These are phyloP conservation scores for Pichia cabralensis DNA, from an alignment of 805 yeast genomes.

Conservation along the genomic window DNA sequence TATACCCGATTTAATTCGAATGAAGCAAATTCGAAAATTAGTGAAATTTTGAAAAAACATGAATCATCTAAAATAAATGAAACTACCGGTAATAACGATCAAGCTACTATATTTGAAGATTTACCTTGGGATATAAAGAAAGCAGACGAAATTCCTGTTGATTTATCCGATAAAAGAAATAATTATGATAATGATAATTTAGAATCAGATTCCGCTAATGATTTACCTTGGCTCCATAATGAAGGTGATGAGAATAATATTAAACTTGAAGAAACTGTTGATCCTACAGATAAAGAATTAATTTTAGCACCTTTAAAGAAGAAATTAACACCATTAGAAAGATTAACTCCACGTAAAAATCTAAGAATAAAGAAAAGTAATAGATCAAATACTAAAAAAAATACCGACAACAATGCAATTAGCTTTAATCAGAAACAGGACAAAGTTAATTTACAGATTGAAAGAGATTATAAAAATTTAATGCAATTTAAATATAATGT, in stretches of 20 bases:
- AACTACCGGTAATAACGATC: no score
- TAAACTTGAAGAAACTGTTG: slow-evolving; percentile 1
- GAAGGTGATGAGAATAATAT: not conserved
- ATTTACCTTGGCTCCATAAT: slow-evolving; percentile 1
- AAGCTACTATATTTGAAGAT: no score
- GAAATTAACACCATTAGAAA: slow-evolving; percentile 15
- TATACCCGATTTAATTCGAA: no score
- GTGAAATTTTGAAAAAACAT: no score
- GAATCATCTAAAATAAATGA: no score
- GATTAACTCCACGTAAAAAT: slow-evolving; percentile 9
- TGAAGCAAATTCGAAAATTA: no score
- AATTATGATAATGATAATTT: no score
- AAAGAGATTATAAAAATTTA: slow-evolving; percentile 20
- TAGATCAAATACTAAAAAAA: slow-evolving; percentile 2
- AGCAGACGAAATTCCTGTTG: no score
- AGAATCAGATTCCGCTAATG: no score
- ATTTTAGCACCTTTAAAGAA: slow-evolving; percentile 20
- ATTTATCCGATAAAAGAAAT: no score
- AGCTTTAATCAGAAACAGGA: no score
- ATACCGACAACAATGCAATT: not conserved
- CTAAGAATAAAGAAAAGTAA: not conserved
- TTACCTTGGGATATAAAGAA: no score
- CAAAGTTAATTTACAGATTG: slow-evolving; percentile 11
- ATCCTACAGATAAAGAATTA: slow-evolving; percentile 13
- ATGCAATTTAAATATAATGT: slow-evolving; percentile 21